Evolutionary conservation across 108 stramenopile genomes (phyloP), one percentile per base, ranked within the genome.

Genomic region (Pseudonitzschia pungens): DNA sequence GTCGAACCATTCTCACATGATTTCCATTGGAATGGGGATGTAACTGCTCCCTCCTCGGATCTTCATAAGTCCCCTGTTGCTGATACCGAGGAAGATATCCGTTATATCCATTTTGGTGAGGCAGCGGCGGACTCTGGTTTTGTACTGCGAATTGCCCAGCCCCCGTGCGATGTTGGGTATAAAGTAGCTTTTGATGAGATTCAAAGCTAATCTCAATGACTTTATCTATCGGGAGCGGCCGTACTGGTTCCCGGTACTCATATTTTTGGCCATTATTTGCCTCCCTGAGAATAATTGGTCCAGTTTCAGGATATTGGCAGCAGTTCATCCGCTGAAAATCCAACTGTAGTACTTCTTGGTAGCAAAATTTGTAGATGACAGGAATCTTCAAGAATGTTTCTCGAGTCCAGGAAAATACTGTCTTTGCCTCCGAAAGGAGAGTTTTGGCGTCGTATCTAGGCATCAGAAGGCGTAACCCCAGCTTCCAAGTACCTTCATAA

Each of bases 401-500:
- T 15, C 1, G 64, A 43, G 16, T 56, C 57, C 77, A 70, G 60
- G 18, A 29, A 9, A 24, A 2, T 51, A 27, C 8, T 26, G 18
- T 52, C 16, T 16, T 50, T 7, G 62, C 2, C 55, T 78, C 70
- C 16, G 57, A 18, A 5, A 16, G 8, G 24, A 72, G 12, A 51
- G 57, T 56, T 28, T n/a, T 22, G 18, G 44, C 7, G 33, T 68
- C 55, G 36, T 80, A 80, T 60, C 79, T 36, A 28, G 79, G 79
- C 24, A 60, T 69, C 16, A 80, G 70, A 15, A 80, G 53, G n/a
- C 79, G 73, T 24, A 71, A 48, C 27, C 73, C 73, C 31, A 75
- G 70, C 44, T 75, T 70, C 20, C 69, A 73, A 20, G 42, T 26
- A 16, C 40, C 22, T 4, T 22, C 43, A 1, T 20, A 11, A 28